Evolutionary conservation across 139 green algal genomes (phyloP).

Genomic region (Chlamydomonas eustigma): DNA sequence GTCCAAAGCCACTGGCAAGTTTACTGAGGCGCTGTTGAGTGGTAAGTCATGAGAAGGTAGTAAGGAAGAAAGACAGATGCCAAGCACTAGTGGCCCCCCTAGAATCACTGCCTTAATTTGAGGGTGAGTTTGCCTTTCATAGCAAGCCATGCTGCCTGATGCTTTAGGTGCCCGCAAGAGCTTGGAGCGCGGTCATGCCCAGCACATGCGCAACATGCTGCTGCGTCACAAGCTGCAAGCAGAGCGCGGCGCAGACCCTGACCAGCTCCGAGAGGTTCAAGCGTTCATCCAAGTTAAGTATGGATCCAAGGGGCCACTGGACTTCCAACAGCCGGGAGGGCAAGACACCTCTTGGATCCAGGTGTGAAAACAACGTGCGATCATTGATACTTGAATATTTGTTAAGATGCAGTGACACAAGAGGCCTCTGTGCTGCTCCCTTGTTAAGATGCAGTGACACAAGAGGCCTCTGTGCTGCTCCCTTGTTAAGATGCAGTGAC

Average conservation of each 20-base stretch:
- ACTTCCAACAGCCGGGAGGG: conserved; percentile 66
- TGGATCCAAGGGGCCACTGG: conserved; percentile 48
- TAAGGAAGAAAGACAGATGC: neutral
- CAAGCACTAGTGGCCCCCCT: too few relatives aligned
- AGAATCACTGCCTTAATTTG: too few relatives aligned
- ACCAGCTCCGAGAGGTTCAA: conserved; percentile 56
- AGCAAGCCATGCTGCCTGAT: too few relatives aligned
- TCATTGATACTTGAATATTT: too few relatives aligned
- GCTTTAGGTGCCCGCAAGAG: conserved; percentile 40
- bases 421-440: too few relatives aligned
- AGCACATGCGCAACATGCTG: conserved; percentile 61
- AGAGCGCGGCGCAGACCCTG: conserved; percentile 56
- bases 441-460: too few relatives aligned
- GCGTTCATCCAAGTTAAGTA: conserved; percentile 60
- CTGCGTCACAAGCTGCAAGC: conserved; percentile 53
- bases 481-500: too few relatives aligned
- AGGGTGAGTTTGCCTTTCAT: too few relatives aligned
- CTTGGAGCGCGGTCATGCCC: conserved; percentile 54
- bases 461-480: too few relatives aligned
- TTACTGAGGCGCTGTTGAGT: conserved; percentile 19
- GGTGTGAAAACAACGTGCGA: too few relatives aligned
- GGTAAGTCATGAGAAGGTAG: conserved; percentile 1
- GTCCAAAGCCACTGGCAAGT: conserved; percentile 1
- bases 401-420: too few relatives aligned
- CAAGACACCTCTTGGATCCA: conserved; percentile 69